These are phyloP conservation scores for Metarhizium robertsii DNA, from an alignment of 2,329 filamentous ascomycete genomes.

Conservation along the genomic window DNA sequence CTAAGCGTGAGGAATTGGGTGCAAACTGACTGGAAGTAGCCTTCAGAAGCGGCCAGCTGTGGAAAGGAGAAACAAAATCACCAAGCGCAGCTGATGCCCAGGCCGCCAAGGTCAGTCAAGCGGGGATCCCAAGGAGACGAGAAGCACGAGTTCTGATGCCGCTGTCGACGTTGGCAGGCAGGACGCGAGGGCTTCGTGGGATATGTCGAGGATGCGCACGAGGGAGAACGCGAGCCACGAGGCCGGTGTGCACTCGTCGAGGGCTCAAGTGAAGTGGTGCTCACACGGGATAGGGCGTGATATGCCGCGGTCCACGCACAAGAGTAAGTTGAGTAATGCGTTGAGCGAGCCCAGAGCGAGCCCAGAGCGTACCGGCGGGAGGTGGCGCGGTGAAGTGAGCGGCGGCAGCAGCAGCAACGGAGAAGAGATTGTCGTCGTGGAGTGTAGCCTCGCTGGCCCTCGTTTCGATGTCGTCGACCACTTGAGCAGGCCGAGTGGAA, in stretches of 20 bases:
- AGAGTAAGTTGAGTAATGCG: not conserved
- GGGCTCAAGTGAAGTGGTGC: not conserved
- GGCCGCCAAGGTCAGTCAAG: constrained; percentile 4
- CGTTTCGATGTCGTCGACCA: not conserved
- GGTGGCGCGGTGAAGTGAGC: not conserved
- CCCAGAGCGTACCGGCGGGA: not conserved
- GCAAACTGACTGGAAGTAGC: constrained; percentile 3
- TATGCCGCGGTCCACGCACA: not conserved
- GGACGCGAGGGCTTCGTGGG: not conserved
- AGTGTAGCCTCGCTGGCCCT: too few relatives aligned
- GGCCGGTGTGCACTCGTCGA: not conserved
- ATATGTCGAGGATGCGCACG: not conserved
- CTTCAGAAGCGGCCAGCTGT: constrained; percentile 3
- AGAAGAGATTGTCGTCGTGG: not conserved
- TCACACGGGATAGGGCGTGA: not conserved
- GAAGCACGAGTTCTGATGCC: not conserved
- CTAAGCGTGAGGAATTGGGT: not conserved
- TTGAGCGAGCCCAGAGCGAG: not conserved
- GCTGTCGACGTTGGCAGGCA: not conserved
- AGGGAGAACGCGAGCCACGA: not conserved
- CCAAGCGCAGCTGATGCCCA: constrained; percentile 6
- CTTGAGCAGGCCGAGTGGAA: not conserved
- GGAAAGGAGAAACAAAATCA: constrained; percentile 1
- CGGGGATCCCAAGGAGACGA: not conserved
- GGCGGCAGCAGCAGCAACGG: not conserved